Base-by-base conservation (phyloP, 192 early-diverging fungal genomes). In the Gryganskiella cystojenkinii region DNA sequence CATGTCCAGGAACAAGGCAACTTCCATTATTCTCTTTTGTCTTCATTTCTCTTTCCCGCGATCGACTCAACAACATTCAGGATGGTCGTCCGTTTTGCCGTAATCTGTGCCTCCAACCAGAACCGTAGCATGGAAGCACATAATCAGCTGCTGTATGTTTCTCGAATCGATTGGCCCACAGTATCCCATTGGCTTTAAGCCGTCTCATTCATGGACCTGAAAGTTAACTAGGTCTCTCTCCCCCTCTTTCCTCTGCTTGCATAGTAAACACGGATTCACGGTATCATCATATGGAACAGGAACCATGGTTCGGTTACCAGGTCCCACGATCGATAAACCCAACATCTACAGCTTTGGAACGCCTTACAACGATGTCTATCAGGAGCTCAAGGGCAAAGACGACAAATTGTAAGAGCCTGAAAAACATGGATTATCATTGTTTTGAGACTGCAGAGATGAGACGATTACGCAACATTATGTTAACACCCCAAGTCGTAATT, bases 51-150 rank as follows among this genome's bases (percentile, higher is more conserved):
- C n/a, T n/a, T n/a, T n/a, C n/a, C n/a, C n/a, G n/a, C n/a, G n/a
- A n/a, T n/a, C n/a, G n/a, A n/a, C n/a, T n/a, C n/a, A n/a, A n/a
- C n/a, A n/a, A 40, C 37, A 40, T 40, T 40, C 37, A 13, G 7
- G 7, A 40, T 40, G 37, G 37, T 40, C 37, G 92, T 90, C 55
- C 86, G 86, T 52, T 95, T 94, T 68, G 97, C 97, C 3, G 95
- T 99, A 4, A 93, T 99, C 40, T 99, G 97, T 67, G 95, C 95
- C 27, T 96, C 94, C 65, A 99, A 99, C 71, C 95, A 96, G 84
- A 99, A 99, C 79, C 86, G 97, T 34, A 94, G 92, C 79, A 99
- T 99, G 97, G 97, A 99, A 68, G 96, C 90, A 0, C 96, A 97
- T 61, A 85, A 90, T 80, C 91, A 93, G 42, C 83, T 97, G 11